These are phyloP conservation scores for Penicillium sp. DNA, from an alignment of 2,329 filamentous ascomycete species.

Conservation along the genomic window DNA sequence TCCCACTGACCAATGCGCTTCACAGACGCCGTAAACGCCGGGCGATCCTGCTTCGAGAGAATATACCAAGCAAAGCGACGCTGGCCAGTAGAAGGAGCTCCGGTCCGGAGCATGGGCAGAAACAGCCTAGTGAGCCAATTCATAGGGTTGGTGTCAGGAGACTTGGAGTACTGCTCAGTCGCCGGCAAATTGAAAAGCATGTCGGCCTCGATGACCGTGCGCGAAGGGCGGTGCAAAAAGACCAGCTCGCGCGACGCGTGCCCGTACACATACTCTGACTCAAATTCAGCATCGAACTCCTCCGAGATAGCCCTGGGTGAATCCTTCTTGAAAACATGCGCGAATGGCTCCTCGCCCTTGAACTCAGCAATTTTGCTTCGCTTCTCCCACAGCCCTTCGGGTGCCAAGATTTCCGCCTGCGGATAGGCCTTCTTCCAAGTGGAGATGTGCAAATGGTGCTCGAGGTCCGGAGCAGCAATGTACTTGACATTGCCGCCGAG, in stretches of 20 bases:
- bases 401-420: constrained; percentile 73
- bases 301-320: constrained; percentile 58
- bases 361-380: constrained; percentile 59
- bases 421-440: constrained; percentile 81
- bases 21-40: constrained; percentile 68
- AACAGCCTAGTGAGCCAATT: constrained; percentile 62
- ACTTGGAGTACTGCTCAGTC: constrained; percentile 73
- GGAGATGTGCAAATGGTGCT: constrained; percentile 92
- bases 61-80: constrained; percentile 82
- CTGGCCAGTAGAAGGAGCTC: constrained; percentile 66
- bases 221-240: constrained; percentile 76
- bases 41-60: constrained; percentile 59
- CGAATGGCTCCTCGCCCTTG: constrained; percentile 57
- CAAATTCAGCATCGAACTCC: constrained; percentile 85
- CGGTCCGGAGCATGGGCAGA: constrained; percentile 54
- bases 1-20: constrained; percentile 73
- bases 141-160: constrained; percentile 53
- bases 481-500: constrained; percentile 73
- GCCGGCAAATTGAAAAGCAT: constrained; percentile 88
- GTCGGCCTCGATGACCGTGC: constrained; percentile 83
- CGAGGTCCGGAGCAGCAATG: constrained; percentile 80
- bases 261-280: constrained; percentile 76
- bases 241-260: constrained; percentile 85
- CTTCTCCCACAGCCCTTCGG: constrained; percentile 80
- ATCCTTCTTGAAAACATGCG: constrained; percentile 63